Evolutionary conservation across 164 flowering plant genomes (phyloP).

Genomic region (Annona squamosa): DNA sequence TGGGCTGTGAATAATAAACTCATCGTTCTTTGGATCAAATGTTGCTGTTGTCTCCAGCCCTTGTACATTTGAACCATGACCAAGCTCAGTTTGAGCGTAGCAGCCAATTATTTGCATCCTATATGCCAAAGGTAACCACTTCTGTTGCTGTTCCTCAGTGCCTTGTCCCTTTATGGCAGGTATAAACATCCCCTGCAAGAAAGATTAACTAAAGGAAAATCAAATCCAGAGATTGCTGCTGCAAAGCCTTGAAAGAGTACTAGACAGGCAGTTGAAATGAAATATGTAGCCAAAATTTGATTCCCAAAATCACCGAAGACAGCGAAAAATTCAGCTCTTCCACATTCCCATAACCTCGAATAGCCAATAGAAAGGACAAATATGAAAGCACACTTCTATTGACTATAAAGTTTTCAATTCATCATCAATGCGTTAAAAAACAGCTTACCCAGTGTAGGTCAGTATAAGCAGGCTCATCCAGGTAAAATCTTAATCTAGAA

Average conservation of each 20-base stretch:
- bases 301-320: not conserved
- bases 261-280: too few relatives aligned
- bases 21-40: slow-evolving; percentile 82
- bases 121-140: slow-evolving; percentile 92
- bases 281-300: not conserved
- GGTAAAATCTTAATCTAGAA: slow-evolving; percentile 45
- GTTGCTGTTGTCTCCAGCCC: slow-evolving; percentile 98
- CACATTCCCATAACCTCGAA: too few relatives aligned
- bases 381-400: too few relatives aligned
- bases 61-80: slow-evolving; percentile 99
- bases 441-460: slow-evolving; percentile 92
- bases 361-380: too few relatives aligned
- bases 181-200: slow-evolving; percentile 78
- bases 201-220: slow-evolving; percentile 1
- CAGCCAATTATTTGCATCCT: slow-evolving; percentile 98
- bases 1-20: slow-evolving; percentile 86
- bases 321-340: not conserved
- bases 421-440: not conserved
- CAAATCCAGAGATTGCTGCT: not conserved
- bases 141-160: slow-evolving; percentile 85
- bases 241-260: too few relatives aligned
- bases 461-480: slow-evolving; percentile 83
- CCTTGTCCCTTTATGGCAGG: slow-evolving; percentile 97
- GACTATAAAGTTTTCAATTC: not conserved
- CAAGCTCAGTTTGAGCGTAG: slow-evolving; percentile 99